phyloP scores from a whole-genome alignment of 2,329 filamentous ascomycete genomes.

The Scedosporium boydii region DNA sequence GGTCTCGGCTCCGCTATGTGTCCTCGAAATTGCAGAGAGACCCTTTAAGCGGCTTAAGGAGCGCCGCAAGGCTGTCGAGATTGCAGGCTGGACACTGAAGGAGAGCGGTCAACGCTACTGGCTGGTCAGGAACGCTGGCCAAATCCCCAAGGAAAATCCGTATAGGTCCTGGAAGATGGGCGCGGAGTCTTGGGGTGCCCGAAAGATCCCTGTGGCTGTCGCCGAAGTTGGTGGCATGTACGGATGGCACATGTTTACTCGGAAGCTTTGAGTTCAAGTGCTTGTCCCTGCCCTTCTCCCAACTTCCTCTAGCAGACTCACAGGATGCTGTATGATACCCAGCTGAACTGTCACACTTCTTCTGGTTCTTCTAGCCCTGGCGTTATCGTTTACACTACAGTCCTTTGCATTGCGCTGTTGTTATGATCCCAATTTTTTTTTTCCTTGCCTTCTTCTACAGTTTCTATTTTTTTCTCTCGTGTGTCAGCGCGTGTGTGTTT shows the following conservation, averaged over 20 bases:
- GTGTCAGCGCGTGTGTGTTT: background rate
- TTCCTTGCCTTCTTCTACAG: background rate
- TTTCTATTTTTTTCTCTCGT: background rate
- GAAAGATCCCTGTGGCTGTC: constrained; percentile 82
- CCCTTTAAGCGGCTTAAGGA: constrained; percentile 57
- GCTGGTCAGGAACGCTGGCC: constrained; percentile 44
- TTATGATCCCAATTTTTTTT: background rate
- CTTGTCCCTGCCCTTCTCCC: background rate
- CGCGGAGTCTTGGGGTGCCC: constrained; percentile 75
- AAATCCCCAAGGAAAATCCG: constrained; percentile 22
- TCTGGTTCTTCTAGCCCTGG: constrained; percentile 3
- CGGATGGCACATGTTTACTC: constrained; percentile 59
- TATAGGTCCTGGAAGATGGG: constrained; percentile 77
- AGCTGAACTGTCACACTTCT: constrained; percentile 4
- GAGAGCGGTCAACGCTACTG: constrained; percentile 58
- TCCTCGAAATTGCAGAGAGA: constrained; percentile 65
- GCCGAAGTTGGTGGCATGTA: constrained; percentile 94
- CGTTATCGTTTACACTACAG: background rate
- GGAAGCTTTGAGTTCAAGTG: constrained; percentile 36
- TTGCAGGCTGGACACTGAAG: constrained; percentile 60
- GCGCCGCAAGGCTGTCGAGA: constrained; percentile 47
- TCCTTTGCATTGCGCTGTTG: background rate
- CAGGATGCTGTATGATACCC: background rate
- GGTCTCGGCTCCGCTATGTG: constrained; percentile 59
- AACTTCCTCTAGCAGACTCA: background rate